Evolutionary conservation across 306 rosid genomes (phyloP).

Genomic region (Carpinus viminea): DNA sequence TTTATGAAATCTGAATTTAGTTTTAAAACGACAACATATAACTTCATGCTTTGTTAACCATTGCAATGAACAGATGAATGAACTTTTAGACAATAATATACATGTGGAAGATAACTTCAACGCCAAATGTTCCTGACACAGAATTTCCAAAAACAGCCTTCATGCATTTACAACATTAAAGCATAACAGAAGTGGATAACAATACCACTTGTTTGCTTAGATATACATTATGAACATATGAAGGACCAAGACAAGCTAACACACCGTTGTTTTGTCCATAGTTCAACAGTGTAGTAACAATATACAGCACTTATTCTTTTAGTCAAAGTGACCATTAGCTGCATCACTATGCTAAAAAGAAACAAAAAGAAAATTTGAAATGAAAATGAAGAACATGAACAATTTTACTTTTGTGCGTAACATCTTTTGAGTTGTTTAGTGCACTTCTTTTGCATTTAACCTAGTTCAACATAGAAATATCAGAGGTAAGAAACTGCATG

Average conservation of each 20-base stretch:
- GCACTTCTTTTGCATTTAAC: not conserved
- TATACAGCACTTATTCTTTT: not conserved
- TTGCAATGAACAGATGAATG: not conserved
- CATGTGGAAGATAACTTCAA: conserved; percentile 20
- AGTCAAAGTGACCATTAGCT: not conserved
- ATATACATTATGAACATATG: not conserved
- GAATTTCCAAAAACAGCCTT: conserved; percentile 2
- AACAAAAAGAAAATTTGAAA: not conserved
- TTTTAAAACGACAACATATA: conserved; percentile 14
- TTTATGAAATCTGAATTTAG: conserved; percentile 31
- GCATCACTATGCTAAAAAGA: not conserved
- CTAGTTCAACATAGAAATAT: conserved; percentile 5
- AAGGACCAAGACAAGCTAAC: not conserved
- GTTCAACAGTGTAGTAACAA: not conserved
- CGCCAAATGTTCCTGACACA: conserved; percentile 12
- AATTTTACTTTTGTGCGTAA: conserved; percentile 7
- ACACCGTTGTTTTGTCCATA: not conserved
- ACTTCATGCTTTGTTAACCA: conserved; percentile 5
- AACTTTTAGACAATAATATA: conserved; percentile 10
- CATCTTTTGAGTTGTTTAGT: conserved; percentile 10
- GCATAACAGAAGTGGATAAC: not conserved
- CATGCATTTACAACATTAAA: conserved; percentile 13
- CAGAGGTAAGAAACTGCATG: not conserved
- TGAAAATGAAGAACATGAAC: not conserved
- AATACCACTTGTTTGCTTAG: not conserved